Base-by-base conservation (phyloP, 2,329 filamentous ascomycete genomes). In the Hansfordia pulvinata region DNA sequence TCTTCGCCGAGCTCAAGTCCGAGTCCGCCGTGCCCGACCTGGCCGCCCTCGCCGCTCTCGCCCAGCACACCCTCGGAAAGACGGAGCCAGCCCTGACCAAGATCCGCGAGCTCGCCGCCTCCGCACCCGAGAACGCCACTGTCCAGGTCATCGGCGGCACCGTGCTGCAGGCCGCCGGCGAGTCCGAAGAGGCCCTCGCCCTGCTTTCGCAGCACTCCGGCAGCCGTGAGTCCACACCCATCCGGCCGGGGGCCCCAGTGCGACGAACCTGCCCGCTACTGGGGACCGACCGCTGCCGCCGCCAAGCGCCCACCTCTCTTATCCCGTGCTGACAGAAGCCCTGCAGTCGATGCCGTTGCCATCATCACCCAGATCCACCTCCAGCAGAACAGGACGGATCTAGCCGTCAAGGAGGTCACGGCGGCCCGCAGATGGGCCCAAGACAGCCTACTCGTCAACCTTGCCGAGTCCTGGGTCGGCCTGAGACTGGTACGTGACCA, bases 391-490 rank as follows among this genome's bases (percentile, higher is more conserved):
- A 73, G 88, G 40, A 78, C 78, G 43, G 88, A 96, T 51, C 71
- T 94, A 25, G 90, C 90, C 2, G 44, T 85, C 9, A 93, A 93
- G 55, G 88, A 94, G 57, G 85, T 93, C 19, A 62, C 75, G 27
- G 73, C 79, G 19, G 90, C 90, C 19, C 74, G 86, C 50, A 72
- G 83, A 54, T 96, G 88, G 82, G 90, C 88, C 6, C 88, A 98
- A 55, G 90, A 96, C 50, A 93, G 79, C 40, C 60, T 96, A 20
- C 62, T 96, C 26, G 83, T 96, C 37, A 96, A 98, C 54, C 58
- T 98, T 38, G 86, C 86, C 6, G 90, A 98, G 58, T 83, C 83
- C 6, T 98, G 88, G 90, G 81, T 93, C 36, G 86, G 85, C 16
- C 55, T 96, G 53, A 69, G 90, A 52, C 62, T 88, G 54, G 84